These are phyloP conservation scores for Teunomyces gatunensis DNA, from an alignment of 805 yeast species.

Conservation along the genomic window DNA sequence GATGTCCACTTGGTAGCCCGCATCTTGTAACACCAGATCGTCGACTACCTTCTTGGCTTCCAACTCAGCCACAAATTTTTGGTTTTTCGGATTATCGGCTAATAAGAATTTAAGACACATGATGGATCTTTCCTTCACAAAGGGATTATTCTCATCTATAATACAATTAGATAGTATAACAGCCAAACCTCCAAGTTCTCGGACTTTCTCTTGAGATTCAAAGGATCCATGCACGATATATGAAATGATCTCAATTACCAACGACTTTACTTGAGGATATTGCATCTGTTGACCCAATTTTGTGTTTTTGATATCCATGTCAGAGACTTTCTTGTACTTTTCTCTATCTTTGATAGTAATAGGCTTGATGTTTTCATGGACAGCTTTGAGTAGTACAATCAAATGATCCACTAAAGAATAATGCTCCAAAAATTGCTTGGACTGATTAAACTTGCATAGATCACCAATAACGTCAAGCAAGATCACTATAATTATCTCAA, in stretches of 20 bases:
- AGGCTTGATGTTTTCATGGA: constrained; percentile 38
- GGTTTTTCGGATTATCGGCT: constrained; percentile 65
- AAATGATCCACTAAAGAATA: constrained; percentile 36
- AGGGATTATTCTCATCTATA: constrained; percentile 87
- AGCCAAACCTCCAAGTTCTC: constrained; percentile 67
- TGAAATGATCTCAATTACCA: constrained; percentile 65
- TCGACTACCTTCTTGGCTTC: constrained; percentile 72
- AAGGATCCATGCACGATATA: constrained; percentile 50
- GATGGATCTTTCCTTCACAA: constrained; percentile 78
- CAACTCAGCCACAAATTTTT: constrained; percentile 66
- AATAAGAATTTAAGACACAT: constrained; percentile 71
- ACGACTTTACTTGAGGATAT: constrained; percentile 60
- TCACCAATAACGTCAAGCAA: constrained; percentile 43
- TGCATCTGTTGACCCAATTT: constrained; percentile 5
- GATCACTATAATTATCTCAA: constrained; percentile 15
- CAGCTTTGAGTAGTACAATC: constrained; percentile 33
- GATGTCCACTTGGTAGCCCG: constrained; percentile 76
- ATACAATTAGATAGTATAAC: constrained; percentile 76
- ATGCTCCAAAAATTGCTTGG: constrained; percentile 40
- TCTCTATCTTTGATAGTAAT: constrained; percentile 15
- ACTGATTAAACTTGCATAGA: constrained; percentile 38
- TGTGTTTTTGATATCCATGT: constrained; percentile 13
- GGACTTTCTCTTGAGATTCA: constrained; percentile 62
- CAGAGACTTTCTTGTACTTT: constrained; percentile 10
- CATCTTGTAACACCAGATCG: constrained; percentile 53